Percentiles rank a stretch among this genome's conserved stretches.
These are phyloP conservation scores for Tricholoma saponaceum DNA, from an alignment of 768 basidiomycete species.

Conservation along the genomic window DNA sequence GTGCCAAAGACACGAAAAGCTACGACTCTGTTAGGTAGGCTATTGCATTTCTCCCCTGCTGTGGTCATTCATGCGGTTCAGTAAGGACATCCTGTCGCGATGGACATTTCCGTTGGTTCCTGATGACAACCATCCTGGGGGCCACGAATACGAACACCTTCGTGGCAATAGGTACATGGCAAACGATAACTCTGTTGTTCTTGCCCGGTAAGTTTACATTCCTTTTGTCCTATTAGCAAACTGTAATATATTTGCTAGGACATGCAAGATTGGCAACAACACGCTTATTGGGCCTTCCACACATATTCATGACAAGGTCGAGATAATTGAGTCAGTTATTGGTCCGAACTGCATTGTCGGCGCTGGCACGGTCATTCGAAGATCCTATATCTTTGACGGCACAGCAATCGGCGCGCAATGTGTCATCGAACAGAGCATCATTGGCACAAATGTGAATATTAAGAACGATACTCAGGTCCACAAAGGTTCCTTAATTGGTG, in stretches of 20 bases:
- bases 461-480: constrained; percentile 64
- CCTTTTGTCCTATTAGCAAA: background rate
- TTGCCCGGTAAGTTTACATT: constrained; percentile 64
- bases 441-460: constrained; percentile 75
- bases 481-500: constrained; percentile 76
- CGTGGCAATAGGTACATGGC: constrained; percentile 89
- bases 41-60: background rate
- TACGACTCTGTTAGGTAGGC: constrained; percentile 84
- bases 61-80: constrained; percentile 26
- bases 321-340: constrained; percentile 71
- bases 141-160: constrained; percentile 79
- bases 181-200: constrained; percentile 66
- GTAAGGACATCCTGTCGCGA: constrained; percentile 88
- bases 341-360: constrained; percentile 76
- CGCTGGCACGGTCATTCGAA: constrained; percentile 56
- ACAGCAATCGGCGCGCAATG: constrained; percentile 68
- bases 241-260: constrained; percentile 40
- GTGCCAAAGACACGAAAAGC: constrained; percentile 88
- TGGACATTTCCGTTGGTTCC: constrained; percentile 97
- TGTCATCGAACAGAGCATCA: constrained; percentile 71
- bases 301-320: constrained; percentile 60
- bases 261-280: constrained; percentile 77
- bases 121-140: constrained; percentile 86
- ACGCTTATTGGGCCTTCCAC: constrained; percentile 82
- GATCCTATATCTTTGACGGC: constrained; percentile 84